Conservation (phyloP, 2,329 filamentous ascomycete species). For the Aureobasidium subglaciale region DNA sequence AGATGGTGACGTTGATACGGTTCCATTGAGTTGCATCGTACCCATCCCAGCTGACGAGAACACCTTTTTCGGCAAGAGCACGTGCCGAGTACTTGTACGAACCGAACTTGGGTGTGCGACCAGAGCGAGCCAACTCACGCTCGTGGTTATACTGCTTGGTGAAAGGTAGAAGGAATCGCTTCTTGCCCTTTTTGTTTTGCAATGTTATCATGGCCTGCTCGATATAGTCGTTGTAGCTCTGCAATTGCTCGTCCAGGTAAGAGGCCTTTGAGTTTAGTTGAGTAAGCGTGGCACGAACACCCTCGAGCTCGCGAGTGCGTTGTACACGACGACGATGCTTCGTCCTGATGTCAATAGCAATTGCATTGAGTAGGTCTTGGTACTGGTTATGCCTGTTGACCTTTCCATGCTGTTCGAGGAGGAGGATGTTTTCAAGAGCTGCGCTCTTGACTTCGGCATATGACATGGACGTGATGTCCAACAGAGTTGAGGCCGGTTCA, state of each 20-base stretch:
- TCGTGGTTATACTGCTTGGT: slow-evolving; percentile 99
- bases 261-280: slow-evolving; percentile 79
- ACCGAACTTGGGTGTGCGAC: slow-evolving; percentile 93
- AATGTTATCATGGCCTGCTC: slow-evolving; percentile 96
- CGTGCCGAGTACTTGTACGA: slow-evolving; percentile 95
- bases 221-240: slow-evolving; percentile 98
- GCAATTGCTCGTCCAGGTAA: slow-evolving; percentile 90
- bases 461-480: slow-evolving; percentile 81
- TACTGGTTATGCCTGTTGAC: slow-evolving; percentile 85
- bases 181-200: slow-evolving; percentile 94
- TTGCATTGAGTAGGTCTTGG: slow-evolving; percentile 95
- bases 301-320: slow-evolving; percentile 82
- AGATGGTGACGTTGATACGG: slow-evolving; percentile 88
- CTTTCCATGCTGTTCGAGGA: slow-evolving; percentile 72
- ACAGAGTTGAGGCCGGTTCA: slow-evolving; percentile 40
- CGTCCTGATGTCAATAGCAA: slow-evolving; percentile 91
- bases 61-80: slow-evolving; percentile 83
- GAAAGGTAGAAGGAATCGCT: slow-evolving; percentile 89
- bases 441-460: slow-evolving; percentile 91
- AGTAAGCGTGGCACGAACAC: slow-evolving; percentile 64
- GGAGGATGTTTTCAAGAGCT: slow-evolving; percentile 88
- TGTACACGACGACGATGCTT: slow-evolving; percentile 92
- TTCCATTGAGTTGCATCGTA: slow-evolving; percentile 79
- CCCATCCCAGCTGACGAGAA: slow-evolving; percentile 84
- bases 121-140: slow-evolving; percentile 84